Base-by-base conservation (phyloP, 2,329 filamentous ascomycete species). In the Tolypocladium paradoxum region DNA sequence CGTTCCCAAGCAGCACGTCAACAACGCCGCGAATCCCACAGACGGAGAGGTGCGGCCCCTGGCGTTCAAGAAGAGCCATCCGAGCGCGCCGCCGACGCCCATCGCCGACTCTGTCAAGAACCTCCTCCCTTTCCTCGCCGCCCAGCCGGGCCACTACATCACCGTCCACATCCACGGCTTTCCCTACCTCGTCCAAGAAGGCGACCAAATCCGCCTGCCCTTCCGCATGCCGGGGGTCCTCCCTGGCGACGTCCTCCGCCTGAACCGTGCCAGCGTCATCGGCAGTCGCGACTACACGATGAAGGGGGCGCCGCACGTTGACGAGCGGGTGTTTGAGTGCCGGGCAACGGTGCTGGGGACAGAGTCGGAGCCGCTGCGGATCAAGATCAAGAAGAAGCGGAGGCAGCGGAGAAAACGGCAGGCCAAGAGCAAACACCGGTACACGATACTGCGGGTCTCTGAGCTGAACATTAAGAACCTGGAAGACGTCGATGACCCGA, bases 281-380 rank as follows among this genome's bases (percentile, higher is more conserved):
- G 93, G 93, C 31, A 92, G 85, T 60, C 80, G 93, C 58, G 92
- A 97, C 69, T 95, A 88, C 72, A 96, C 92, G 6, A 76, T 97
- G 58, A 88, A 90, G 69, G 88, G 88, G 6, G 73, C 79, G 5
- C 83, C 87, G n/a, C 92, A 87, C 65, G 73, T 97, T 57, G 90
- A 96, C 67, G 86, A 92, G 69, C 73, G 83, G 52, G 70, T 96
- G 54, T 97, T 90, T 63, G 86, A 88, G 66, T 96, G 90, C 70
- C 81, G 90, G 54, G 89, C 91, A 18, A 82, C 85, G 35, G 90
- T 99, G 29, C 78, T 93, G 57, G 92, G 90, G 6, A 82, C 87
- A 7, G 93, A 97, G 73, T 81, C 82, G 54, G 88, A 91, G 73
- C 88, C 88, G 35, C 68, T 92, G 73, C 76, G 88, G 54, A 74